Evolutionary conservation across 139 green algal species (phyloP).

Genomic region (Chlorella sp.): DNA sequence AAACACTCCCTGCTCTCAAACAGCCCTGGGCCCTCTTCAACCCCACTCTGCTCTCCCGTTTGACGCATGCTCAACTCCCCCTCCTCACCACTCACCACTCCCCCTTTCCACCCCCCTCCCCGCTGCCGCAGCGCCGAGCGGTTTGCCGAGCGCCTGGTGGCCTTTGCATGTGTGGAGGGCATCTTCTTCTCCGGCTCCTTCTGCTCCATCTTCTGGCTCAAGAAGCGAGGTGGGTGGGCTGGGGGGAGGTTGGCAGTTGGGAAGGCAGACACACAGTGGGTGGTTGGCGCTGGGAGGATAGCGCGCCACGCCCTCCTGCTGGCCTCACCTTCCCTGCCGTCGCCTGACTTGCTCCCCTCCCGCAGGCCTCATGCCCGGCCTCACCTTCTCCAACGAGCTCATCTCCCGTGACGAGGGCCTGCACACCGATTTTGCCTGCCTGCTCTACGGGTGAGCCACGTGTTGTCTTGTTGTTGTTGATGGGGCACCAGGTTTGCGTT

Average conservation of each 20-base stretch:
- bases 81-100: not conserved
- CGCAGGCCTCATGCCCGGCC: slow-evolving; percentile 83
- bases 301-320: not conserved
- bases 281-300: not conserved
- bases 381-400: slow-evolving; percentile 99
- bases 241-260: not conserved
- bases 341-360: not conserved
- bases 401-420: slow-evolving; percentile 98
- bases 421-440: slow-evolving; percentile 98
- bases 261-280: not conserved
- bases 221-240: slow-evolving; percentile 91
- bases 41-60: not conserved
- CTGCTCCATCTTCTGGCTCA: slow-evolving; percentile 99
- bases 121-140: slow-evolving; percentile 45
- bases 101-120: not conserved
- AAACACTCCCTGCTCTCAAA: not conserved
- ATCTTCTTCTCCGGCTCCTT: slow-evolving; percentile 99
- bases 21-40: not conserved
- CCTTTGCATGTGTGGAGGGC: slow-evolving; percentile 97
- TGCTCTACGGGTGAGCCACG: slow-evolving; percentile 82
- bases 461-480: not conserved
- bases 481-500: not conserved
- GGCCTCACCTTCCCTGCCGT: too few relatives aligned
- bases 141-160: slow-evolving; percentile 95
- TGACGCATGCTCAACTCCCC: not conserved